Conservation (phyloP, 768 basidiomycete genomes). For the Megacollybia marginata region DNA sequence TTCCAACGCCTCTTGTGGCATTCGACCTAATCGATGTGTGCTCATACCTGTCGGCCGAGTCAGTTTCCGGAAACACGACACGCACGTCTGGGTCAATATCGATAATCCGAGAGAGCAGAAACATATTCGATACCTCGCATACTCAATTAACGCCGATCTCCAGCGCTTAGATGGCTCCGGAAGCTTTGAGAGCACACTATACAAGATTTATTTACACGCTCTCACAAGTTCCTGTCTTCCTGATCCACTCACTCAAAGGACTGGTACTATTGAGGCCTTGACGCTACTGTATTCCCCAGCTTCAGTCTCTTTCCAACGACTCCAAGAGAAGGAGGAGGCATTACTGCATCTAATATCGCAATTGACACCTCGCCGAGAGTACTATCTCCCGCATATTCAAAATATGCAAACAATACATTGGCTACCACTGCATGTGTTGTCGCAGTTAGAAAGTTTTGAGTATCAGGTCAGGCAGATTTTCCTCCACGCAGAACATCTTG, state of each 20-base stretch:
- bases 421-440: conserved; percentile 5
- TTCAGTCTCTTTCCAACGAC: conserved; percentile 22
- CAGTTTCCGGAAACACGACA: neutral
- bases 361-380: conserved; percentile 18
- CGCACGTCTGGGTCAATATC: neutral
- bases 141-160: conserved; percentile 8
- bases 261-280: conserved; percentile 30
- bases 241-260: conserved; percentile 25
- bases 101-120: neutral
- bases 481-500: neutral
- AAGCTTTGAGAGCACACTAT: conserved; percentile 11
- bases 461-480: neutral
- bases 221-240: conserved; percentile 22
- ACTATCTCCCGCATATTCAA: conserved; percentile 17
- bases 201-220: conserved; percentile 25
- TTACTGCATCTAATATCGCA: conserved; percentile 16
- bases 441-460: neutral
- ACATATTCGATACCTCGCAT: conserved; percentile 1
- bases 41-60: conserved; percentile 5
- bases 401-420: conserved; percentile 25
- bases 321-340: conserved; percentile 11
- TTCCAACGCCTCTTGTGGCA: neutral
- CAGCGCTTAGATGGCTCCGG: conserved; percentile 12
- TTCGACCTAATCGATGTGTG: conserved; percentile 1
- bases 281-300: conserved; percentile 18